Evolutionary conservation across 306 rosid species (phyloP).

Genomic region (Inga leiocalycina): DNA sequence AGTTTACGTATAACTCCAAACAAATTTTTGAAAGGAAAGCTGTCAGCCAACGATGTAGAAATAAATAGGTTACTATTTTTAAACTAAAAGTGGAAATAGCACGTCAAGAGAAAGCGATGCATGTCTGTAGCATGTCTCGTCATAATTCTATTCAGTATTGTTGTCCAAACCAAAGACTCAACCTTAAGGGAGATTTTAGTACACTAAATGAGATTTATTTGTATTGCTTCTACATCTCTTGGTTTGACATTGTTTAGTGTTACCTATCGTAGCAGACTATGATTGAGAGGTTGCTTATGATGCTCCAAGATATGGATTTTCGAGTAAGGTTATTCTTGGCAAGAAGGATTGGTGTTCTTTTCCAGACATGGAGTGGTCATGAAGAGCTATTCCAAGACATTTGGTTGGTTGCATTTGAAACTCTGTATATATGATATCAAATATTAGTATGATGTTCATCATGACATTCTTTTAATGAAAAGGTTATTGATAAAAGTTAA

Average conservation of each 20-base stretch:
- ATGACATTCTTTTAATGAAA: background rate
- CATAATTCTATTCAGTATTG: background rate
- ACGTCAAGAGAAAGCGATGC: background rate
- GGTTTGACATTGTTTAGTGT: slow-evolving; percentile 21
- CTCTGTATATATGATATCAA: background rate
- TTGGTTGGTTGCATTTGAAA: slow-evolving; percentile 57
- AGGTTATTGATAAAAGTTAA: background rate
- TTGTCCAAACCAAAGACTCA: background rate
- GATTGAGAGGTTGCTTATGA: slow-evolving; percentile 67
- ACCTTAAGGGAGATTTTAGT: background rate
- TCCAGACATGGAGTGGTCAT: slow-evolving; percentile 96
- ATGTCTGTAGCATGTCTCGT: background rate
- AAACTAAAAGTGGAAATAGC: background rate
- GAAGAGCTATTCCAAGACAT: slow-evolving; percentile 87
- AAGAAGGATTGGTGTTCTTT: slow-evolving; percentile 77
- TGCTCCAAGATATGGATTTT: slow-evolving; percentile 83
- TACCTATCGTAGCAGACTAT: slow-evolving; percentile 53
- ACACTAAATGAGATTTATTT: background rate
- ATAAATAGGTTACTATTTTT: background rate
- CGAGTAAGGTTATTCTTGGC: slow-evolving; percentile 84
- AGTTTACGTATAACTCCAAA: background rate
- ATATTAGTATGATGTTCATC: background rate
- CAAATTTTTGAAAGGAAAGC: background rate
- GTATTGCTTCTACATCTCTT: slow-evolving; percentile 29
- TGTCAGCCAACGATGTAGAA: background rate